Percentiles rank a stretch among this genome's conserved stretches.
Conservation (phyloP, 2,329 filamentous ascomycete species). For the Fusarium torulosum region DNA sequence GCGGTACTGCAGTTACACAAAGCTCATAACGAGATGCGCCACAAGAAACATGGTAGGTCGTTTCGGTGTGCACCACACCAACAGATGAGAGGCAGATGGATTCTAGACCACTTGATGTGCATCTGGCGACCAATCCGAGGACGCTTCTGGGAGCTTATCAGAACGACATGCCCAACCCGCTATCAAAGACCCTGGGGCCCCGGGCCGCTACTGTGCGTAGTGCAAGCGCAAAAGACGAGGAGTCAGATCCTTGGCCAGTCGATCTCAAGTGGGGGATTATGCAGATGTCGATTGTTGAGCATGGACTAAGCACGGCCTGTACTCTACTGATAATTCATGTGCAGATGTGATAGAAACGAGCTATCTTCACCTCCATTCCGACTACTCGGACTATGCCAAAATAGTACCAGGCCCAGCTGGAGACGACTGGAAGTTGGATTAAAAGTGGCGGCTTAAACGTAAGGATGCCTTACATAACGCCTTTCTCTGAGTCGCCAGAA, state of each 20-base stretch:
- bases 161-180: conserved; percentile 11
- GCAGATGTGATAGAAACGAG: neutral
- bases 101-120: conserved; percentile 16
- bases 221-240: neutral
- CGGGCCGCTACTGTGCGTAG: conserved; percentile 21
- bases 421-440: conserved; percentile 22
- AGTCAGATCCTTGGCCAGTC: conserved; percentile 32
- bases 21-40: no score
- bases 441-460: conserved; percentile 25
- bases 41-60: no score
- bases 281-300: conserved; percentile 4
- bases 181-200: conserved; percentile 34
- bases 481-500: conserved; percentile 38
- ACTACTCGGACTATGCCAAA: conserved; percentile 26
- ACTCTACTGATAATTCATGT: conserved; percentile 4
- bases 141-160: conserved; percentile 35
- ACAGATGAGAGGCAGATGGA: conserved; percentile 15
- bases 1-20: no score
- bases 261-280: conserved; percentile 32
- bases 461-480: conserved; percentile 38
- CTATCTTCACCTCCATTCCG: conserved; percentile 11
- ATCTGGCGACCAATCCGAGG: conserved; percentile 27
- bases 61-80: conserved; percentile 3
- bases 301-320: neutral
- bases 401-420: conserved; percentile 15